Percentiles rank a stretch among this genome's conserved stretches.
Conservation (phyloP, 495 filamentous ascomycete species). For the Penicillium angulare region DNA sequence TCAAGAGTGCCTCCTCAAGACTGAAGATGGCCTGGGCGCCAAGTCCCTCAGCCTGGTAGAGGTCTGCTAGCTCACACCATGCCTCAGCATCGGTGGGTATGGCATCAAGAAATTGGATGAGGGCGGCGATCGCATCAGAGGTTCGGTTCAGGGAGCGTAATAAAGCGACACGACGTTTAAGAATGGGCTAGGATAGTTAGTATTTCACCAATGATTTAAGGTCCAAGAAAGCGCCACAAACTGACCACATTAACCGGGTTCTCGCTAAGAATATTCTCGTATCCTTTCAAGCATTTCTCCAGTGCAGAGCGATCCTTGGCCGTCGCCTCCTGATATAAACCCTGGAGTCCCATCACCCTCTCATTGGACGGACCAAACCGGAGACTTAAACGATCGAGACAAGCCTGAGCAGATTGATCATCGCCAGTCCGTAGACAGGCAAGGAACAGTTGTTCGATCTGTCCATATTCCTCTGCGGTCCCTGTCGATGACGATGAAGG, state of each 20-base stretch:
- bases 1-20: conserved; percentile 83
- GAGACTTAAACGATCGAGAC: conserved; percentile 67
- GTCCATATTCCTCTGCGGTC: conserved; percentile 72
- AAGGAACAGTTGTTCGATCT: conserved; percentile 81
- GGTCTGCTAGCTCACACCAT: conserved; percentile 86
- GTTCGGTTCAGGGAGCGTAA: conserved; percentile 66
- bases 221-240: conserved; percentile 12
- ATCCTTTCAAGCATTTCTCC: conserved; percentile 67
- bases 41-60: conserved; percentile 76
- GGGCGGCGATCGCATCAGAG: conserved; percentile 68
- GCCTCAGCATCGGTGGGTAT: conserved; percentile 90
- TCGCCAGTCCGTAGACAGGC: conserved; percentile 85
- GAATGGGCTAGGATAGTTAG: conserved; percentile 59
- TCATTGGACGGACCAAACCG: conserved; percentile 85
- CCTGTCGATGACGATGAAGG: conserved; percentile 48
- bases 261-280: conserved; percentile 69
- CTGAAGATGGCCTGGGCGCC: conserved; percentile 82
- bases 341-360: conserved; percentile 74
- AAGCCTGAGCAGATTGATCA: conserved; percentile 69
- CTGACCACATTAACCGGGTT: conserved; percentile 80
- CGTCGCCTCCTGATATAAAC: conserved; percentile 81
- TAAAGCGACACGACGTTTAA: conserved; percentile 82
- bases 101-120: conserved; percentile 73
- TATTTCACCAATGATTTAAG: background rate
- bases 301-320: conserved; percentile 63